These are phyloP conservation scores for Nicotiana tabacum DNA, from an alignment of 257 asterid species.

Conservation along the genomic window DNA sequence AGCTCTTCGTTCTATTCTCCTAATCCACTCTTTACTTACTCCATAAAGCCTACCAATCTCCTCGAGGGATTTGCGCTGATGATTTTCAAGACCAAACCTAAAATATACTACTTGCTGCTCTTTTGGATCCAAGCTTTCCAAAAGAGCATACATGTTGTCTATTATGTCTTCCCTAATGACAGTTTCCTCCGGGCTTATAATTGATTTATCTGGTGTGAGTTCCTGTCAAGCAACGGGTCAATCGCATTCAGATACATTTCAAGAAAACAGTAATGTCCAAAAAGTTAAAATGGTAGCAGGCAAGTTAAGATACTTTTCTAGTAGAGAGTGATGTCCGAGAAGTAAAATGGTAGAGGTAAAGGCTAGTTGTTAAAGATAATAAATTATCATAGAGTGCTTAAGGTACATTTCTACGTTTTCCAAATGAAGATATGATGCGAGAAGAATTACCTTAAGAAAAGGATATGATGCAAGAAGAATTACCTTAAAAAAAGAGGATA, in stretches of 20 bases:
- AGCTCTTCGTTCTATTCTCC: slow-evolving; percentile 66
- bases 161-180: slow-evolving; percentile 48
- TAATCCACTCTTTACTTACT: slow-evolving; percentile 94
- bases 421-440: not conserved
- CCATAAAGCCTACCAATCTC: slow-evolving; percentile 62
- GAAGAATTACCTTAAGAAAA: not conserved
- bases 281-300: not conserved
- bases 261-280: not conserved
- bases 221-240: slow-evolving; percentile 39
- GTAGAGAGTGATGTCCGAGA: no score
- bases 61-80: slow-evolving; percentile 56
- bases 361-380: no score
- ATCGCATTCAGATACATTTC: not conserved
- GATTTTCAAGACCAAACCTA: slow-evolving; percentile 64
- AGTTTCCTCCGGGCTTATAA: slow-evolving; percentile 48
- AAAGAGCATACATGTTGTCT: slow-evolving; percentile 40
- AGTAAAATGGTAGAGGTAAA: no score
- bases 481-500: not conserved
- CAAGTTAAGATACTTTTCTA: no score
- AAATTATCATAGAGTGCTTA: not conserved
- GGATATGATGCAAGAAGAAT: not conserved
- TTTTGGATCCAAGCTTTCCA: slow-evolving; percentile 52
- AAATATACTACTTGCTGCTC: slow-evolving; percentile 64
- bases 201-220: slow-evolving; percentile 50
- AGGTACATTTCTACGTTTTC: not conserved